Percentiles rank a stretch among this genome's conserved stretches.
Conservation (phyloP, 2,329 filamentous ascomycete species). For the Cladosporium oxysporum region DNA sequence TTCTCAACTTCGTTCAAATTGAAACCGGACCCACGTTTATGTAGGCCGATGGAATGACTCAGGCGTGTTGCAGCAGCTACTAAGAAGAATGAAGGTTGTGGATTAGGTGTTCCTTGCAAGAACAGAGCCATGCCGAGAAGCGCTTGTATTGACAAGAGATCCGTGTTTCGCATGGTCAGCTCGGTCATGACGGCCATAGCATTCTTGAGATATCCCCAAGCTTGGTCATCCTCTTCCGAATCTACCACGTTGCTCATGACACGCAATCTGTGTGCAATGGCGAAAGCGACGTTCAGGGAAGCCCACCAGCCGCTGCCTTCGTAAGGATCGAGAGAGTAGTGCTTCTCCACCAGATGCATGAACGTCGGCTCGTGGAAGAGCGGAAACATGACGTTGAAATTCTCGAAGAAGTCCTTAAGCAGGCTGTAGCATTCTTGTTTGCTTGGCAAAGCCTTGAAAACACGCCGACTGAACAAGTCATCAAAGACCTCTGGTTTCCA, state of each 20-base stretch:
- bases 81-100: constrained; percentile 88
- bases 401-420: constrained; percentile 92
- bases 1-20: constrained; percentile 91
- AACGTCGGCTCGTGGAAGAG: constrained; percentile 97
- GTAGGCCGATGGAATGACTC: constrained; percentile 90
- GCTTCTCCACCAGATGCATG: constrained; percentile 92
- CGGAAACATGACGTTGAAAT: constrained; percentile 99
- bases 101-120: constrained; percentile 93
- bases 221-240: constrained; percentile 88
- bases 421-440: constrained; percentile 87
- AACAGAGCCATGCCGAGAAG: constrained; percentile 91
- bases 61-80: constrained; percentile 87
- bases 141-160: constrained; percentile 91
- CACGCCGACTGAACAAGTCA: constrained; percentile 81
- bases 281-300: constrained; percentile 87
- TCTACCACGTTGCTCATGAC: constrained; percentile 95
- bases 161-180: constrained; percentile 92
- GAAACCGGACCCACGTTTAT: constrained; percentile 90
- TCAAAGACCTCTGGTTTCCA: constrained; percentile 98
- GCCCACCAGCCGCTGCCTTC: constrained; percentile 98
- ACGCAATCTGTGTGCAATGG: constrained; percentile 87
- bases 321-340: constrained; percentile 91
- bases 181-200: constrained; percentile 92
- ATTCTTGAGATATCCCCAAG: constrained; percentile 95
- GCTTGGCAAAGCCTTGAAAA: constrained; percentile 80